Evolutionary conservation across 2,329 filamentous ascomycete species (phyloP).

Genomic region (Parastagonospora nodorum): DNA sequence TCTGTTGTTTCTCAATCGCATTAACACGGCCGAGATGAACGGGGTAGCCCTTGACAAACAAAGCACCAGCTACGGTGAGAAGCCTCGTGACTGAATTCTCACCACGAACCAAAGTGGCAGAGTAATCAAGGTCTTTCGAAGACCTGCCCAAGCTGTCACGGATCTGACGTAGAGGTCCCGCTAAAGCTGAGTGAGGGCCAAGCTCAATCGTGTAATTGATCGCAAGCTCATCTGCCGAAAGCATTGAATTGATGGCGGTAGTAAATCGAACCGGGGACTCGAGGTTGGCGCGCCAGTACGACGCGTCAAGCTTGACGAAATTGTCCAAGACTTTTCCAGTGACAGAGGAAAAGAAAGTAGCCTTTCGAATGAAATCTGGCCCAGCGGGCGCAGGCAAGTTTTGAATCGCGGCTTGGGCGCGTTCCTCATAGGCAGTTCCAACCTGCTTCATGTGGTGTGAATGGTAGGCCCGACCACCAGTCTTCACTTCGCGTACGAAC

Average conservation of each 20-base stretch:
- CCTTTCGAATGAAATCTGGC: background rate
- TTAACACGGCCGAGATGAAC: no score
- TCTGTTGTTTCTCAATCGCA: conserved; percentile 6
- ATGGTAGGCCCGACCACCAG: conserved; percentile 52
- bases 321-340: conserved; percentile 1
- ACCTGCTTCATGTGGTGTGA: conserved; percentile 20
- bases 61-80: conserved; percentile 6
- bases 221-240: background rate
- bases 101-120: no score
- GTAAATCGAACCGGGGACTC: conserved; percentile 14
- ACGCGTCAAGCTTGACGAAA: background rate
- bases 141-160: background rate
- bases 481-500: conserved; percentile 20
- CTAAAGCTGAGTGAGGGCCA: conserved; percentile 11
- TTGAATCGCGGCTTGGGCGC: no score
- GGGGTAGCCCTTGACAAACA: no score
- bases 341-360: conserved; percentile 8
- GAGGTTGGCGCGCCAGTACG: conserved; percentile 18
- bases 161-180: conserved; percentile 10
- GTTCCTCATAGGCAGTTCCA: conserved; percentile 14
- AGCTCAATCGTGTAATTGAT: conserved; percentile 11
- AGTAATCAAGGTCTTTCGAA: conserved; percentile 4
- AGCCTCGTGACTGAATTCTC: background rate
- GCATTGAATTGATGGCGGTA: background rate
- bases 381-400: background rate